Base-by-base conservation (phyloP, 2,329 filamentous ascomycete genomes). In the Aspergillus sp. region DNA sequence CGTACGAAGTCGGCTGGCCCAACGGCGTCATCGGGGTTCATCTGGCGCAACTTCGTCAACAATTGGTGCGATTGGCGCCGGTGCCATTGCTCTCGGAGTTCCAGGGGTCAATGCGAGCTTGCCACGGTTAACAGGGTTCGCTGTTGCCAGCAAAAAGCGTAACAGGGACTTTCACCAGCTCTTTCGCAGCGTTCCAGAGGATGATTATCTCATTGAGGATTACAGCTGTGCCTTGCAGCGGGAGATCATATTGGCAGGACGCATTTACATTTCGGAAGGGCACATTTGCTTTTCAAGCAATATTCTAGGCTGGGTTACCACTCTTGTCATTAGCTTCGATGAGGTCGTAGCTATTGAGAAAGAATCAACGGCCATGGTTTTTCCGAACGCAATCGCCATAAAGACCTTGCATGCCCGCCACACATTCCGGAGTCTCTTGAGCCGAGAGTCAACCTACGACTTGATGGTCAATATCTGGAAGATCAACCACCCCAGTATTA, bases 201-300 rank as follows among this genome's bases (percentile, higher is more conserved):
- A 99, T 68, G 95, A 99, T 74, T 97, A 96, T 70, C 82, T 99
- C 24, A 98, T 99, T 64, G 95, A 99, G 71, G 95, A 99, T 73
- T 99, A 98, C 74, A 97, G 95, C 73, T 97, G 95, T 72, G 95
- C 95, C 4, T 75, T 99, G 58, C 95, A 99, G 74, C 87, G 93
- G 64, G 96, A 99, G 71, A 99, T 99, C 60, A 84, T 99, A 37
- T 86, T 96, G 6, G 95, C 97, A 65, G 95, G 95, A 6, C 86
- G 95, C 41, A 83, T 99, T 14, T 99, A 99, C 70, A 91, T 99
- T 43, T 98, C 95, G 0, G 95, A 99, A 77, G 93, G 93, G 11
- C 93, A 99, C 71, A 86, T 99, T 47, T 99, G 95, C 79, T 99
- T 99, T 76, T 97, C 93, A 69, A 98, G 95, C 80, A 99, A 99